Conservation (phyloP, 2,329 filamentous ascomycete species). For the Xylariaceae sp. region DNA sequence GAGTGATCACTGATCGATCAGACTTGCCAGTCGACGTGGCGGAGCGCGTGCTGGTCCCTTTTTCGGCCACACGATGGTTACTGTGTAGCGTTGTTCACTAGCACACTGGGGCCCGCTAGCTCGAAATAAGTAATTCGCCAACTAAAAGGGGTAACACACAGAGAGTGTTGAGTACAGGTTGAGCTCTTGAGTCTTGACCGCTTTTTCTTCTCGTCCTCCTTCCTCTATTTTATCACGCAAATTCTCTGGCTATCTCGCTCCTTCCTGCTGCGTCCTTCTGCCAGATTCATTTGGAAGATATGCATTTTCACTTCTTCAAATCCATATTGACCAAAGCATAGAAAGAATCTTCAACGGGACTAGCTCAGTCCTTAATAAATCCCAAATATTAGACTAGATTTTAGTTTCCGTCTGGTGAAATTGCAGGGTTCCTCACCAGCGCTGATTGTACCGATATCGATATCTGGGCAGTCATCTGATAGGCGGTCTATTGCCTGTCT, state of each 20-base stretch:
- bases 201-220: neutral
- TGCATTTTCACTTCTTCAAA: too few relatives aligned
- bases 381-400: neutral
- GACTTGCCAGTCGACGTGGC: neutral
- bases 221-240: too few relatives aligned
- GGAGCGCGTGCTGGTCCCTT: neutral
- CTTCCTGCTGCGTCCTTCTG: too few relatives aligned
- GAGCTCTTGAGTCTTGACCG: neutral
- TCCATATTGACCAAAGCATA: too few relatives aligned
- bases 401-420: neutral
- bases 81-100: neutral
- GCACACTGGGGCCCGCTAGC: neutral
- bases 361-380: neutral
- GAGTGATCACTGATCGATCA: constrained; percentile 6
- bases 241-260: too few relatives aligned
- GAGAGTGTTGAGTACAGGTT: neutral
- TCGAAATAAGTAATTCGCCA: neutral
- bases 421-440: too few relatives aligned
- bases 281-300: too few relatives aligned
- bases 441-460: neutral
- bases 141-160: neutral
- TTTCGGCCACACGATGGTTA: neutral
- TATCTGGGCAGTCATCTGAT: too few relatives aligned
- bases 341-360: neutral
- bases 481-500: too few relatives aligned